A percentile compares a stretch with the other conserved stretches of the same genome.
These are phyloP conservation scores for Apiospora pterosperma DNA, from an alignment of 2,329 filamentous ascomycete species.

Conservation along the genomic window DNA sequence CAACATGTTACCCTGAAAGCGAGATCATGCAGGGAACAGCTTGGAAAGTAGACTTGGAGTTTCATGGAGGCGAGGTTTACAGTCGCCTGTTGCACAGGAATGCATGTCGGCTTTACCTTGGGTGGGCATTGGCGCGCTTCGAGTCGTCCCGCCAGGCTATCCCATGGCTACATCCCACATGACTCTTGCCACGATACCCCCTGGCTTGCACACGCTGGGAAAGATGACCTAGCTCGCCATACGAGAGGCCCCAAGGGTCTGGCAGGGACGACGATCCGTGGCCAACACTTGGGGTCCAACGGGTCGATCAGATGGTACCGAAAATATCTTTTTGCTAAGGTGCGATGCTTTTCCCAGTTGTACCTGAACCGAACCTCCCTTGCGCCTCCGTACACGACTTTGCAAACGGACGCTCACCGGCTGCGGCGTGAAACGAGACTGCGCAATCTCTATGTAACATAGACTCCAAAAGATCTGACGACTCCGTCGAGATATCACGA, in stretches of 20 bases:
- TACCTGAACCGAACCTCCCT: background rate
- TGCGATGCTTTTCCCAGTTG: background rate
- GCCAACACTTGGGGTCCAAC: background rate
- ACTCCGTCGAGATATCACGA: background rate
- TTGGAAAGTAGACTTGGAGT: background rate
- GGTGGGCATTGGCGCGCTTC: background rate
- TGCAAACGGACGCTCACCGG: background rate
- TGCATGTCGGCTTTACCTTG: background rate
- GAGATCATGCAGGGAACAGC: background rate
- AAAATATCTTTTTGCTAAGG: background rate
- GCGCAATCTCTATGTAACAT: background rate
- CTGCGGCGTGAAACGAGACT: background rate
- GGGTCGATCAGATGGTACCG: background rate
- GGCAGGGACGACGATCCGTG: background rate
- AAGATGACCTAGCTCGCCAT: background rate
- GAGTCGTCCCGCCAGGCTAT: background rate
- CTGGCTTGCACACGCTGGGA: background rate
- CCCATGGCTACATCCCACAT: background rate
- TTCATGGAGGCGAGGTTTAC: background rate
- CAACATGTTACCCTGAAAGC: background rate
- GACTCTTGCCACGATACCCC: background rate
- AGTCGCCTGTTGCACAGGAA: background rate
- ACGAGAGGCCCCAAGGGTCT: background rate
- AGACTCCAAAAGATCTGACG: background rate
- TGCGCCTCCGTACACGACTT: background rate